Conservation (phyloP, 2,329 filamentous ascomycete genomes). For the Beauveria sp. region DNA sequence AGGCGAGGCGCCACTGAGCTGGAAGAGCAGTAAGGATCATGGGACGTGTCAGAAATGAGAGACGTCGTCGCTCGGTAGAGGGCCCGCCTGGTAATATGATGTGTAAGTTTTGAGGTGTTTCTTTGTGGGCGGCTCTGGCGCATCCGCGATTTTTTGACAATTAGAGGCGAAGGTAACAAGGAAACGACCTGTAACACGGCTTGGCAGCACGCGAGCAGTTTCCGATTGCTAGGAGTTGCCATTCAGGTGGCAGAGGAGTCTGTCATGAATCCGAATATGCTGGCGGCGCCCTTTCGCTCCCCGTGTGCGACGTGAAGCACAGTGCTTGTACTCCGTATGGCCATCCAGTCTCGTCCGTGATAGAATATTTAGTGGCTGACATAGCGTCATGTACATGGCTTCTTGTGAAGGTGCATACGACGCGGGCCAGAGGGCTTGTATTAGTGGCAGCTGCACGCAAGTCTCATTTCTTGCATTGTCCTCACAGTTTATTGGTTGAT, state of each 20-base stretch:
- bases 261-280: not conserved
- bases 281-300: not conserved
- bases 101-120: constrained; percentile 7
- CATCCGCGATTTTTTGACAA: not conserved
- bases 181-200: not conserved
- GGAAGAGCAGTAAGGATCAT: not conserved
- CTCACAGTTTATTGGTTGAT: too few species aligned
- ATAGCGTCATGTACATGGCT: not conserved
- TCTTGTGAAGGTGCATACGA: too few species aligned
- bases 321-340: not conserved
- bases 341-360: not conserved
- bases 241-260: not conserved
- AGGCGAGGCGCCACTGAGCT: constrained; percentile 1
- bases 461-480: too few species aligned
- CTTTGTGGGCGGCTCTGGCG: not conserved
- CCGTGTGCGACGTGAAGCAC: not conserved
- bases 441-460: too few species aligned
- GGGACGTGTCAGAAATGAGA: constrained; percentile 5
- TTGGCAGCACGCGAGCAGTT: constrained; percentile 7
- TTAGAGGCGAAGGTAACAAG: not conserved
- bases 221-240: not conserved
- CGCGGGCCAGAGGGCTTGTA: too few species aligned
- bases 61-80: not conserved
- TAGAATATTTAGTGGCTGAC: not conserved
- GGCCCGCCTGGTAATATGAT: constrained; percentile 2